Base-by-base conservation (phyloP, 805 yeast genomes). In the Zygosaccharomyces rouxii region DNA sequence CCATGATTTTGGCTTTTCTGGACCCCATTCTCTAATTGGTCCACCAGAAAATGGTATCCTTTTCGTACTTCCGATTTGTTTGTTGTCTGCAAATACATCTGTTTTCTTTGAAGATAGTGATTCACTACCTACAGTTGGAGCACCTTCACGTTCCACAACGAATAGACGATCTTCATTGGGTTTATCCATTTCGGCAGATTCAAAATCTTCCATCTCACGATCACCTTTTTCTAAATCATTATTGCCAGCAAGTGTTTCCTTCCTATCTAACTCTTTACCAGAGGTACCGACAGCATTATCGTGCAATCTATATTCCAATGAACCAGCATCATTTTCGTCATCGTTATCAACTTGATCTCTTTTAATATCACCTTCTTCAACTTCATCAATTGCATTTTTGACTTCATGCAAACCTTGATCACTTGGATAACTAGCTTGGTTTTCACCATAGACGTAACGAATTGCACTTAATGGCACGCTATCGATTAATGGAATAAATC, bases 361-460 rank as follows among this genome's bases (percentile, higher is more conserved):
- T 33, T 59, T 59, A 33, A 64, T 53, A 23, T 62, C 67, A 22
- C 55, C 57, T 13, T 55, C 53, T 21, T 58, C 58, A 11, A 55
- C 47, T 38, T 64, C 62, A 55, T 77, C 69, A 46, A 84, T 83
- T 51, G 75, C 75, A 14, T 66, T 62, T 54, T 73, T 73, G 42
- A 81, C 73, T 65, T 86, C 88, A 46, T 72, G 68, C 52, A 57
- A 63, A 35, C 94, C 94, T 58, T 81, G 83, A 62, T 86, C 92
- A 22, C 66, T 68, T 56, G 89, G 88, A 61, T 85, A 85, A n/a
- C 57, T 58, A 51, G 62, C 67, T 5, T 71, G 69, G 11, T 62
- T 35, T 52, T 75, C 67, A 31, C 72, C 72, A 54, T 71, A 66
- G 7, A 72, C 66, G 46, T 64, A 61, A 21, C 60, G 54, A 33